These are phyloP conservation scores for Chlorociboria aeruginascens DNA, from an alignment of 495 filamentous ascomycete genomes.

Conservation along the genomic window DNA sequence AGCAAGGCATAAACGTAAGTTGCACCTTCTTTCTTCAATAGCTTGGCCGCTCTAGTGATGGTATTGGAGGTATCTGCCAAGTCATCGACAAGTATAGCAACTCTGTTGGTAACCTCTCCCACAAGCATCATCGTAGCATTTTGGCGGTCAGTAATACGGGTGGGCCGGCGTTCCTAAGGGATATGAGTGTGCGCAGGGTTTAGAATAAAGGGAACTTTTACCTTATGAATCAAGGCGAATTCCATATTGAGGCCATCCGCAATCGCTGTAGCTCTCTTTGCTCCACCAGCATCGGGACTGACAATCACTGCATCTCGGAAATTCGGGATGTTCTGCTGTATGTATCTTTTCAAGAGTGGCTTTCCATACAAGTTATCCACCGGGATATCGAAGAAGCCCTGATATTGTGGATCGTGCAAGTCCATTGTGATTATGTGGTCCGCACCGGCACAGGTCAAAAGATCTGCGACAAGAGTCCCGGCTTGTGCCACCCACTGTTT, in stretches of 20 bases:
- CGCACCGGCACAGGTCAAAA: slow-evolving; percentile 88
- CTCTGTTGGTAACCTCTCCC: slow-evolving; percentile 69
- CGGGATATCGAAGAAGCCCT: slow-evolving; percentile 97
- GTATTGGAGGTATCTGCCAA: slow-evolving; percentile 94
- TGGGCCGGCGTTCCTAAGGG: slow-evolving; percentile 86
- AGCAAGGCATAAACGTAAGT: slow-evolving; percentile 78
- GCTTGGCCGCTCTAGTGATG: slow-evolving; percentile 91
- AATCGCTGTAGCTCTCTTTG: slow-evolving; percentile 93
- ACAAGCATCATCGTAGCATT: slow-evolving; percentile 99
- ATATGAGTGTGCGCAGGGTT: slow-evolving; percentile 25
- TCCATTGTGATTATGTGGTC: slow-evolving; percentile 98
- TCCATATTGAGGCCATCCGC: slow-evolving; percentile 85
- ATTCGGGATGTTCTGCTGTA: slow-evolving; percentile 75
- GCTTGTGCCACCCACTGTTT: slow-evolving; percentile 98
- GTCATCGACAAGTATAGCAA: slow-evolving; percentile 86
- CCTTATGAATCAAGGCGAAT: slow-evolving; percentile 97
- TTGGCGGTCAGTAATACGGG: slow-evolving; percentile 81
- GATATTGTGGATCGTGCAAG: slow-evolving; percentile 95
- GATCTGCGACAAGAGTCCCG: slow-evolving; percentile 86
- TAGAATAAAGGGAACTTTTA: slow-evolving; percentile 29
- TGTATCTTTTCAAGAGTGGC: slow-evolving; percentile 79
- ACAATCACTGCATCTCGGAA: slow-evolving; percentile 85
- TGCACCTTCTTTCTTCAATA: slow-evolving; percentile 89
- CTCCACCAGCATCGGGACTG: slow-evolving; percentile 91
- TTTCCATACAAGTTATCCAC: slow-evolving; percentile 94